Evolutionary conservation across 2,329 filamentous ascomycete genomes (phyloP).

Genomic region (Scopulariopsis brevicaulis): DNA sequence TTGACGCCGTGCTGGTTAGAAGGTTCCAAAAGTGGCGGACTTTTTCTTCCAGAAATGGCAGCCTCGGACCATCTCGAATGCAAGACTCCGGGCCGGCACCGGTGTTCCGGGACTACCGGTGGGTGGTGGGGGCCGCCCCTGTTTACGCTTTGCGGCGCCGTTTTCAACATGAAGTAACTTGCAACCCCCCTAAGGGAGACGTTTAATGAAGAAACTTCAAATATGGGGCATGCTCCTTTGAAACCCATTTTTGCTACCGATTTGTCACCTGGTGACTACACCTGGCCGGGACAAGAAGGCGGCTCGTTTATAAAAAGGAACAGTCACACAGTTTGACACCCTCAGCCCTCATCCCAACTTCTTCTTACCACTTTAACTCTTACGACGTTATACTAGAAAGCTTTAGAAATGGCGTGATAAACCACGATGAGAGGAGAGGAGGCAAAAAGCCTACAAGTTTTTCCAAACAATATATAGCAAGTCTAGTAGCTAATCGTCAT

Average conservation of each 20-base stretch:
- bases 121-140: background rate
- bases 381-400: too few relatives aligned
- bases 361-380: background rate
- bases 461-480: too few relatives aligned
- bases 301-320: background rate
- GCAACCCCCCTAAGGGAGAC: background rate
- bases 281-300: background rate
- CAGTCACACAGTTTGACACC: background rate
- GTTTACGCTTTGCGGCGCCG: background rate
- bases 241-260: background rate
- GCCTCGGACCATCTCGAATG: background rate
- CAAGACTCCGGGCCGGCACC: background rate
- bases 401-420: too few relatives aligned
- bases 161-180: background rate
- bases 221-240: background rate
- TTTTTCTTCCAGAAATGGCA: constrained; percentile 1
- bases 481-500: too few relatives aligned
- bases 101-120: background rate
- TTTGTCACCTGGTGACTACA: background rate
- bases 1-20: background rate
- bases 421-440: too few relatives aligned
- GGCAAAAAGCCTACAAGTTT: too few relatives aligned
- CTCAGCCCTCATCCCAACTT: background rate
- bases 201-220: background rate
- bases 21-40: background rate